Evolutionary conservation across 345 rosid genomes (phyloP).

Genomic region (Capsella bursapastoris): DNA sequence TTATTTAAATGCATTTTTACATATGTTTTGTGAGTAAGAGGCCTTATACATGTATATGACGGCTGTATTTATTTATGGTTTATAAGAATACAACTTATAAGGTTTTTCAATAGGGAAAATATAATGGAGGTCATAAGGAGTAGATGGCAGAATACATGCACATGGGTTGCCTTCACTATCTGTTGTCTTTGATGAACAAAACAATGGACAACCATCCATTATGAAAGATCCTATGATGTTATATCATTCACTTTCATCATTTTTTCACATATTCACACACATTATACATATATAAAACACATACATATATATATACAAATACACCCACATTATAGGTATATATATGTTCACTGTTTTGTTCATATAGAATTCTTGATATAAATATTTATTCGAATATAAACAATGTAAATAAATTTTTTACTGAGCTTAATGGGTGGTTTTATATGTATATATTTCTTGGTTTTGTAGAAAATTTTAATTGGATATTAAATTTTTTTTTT

Average conservation of each 20-base stretch:
- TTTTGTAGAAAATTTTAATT: background rate
- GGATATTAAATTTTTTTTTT: background rate
- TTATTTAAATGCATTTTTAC: background rate
- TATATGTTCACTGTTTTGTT: no score
- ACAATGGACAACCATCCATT: constrained; percentile 36
- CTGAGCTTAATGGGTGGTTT: background rate
- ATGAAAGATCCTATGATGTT: constrained; percentile 30
- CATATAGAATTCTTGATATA: no score
- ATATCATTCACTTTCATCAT: constrained; percentile 30
- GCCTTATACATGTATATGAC: background rate
- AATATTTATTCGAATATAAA: background rate
- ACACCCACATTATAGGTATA: no score
- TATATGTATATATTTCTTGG: constrained; percentile 1
- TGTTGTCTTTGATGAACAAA: constrained; percentile 45
- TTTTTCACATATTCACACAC: constrained; percentile 1
- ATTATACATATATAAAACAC: no score
- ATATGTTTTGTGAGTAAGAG: background rate
- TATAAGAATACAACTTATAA: constrained; percentile 23
- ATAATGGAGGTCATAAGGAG: constrained; percentile 24
- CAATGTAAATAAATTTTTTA: background rate
- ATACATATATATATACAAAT: background rate
- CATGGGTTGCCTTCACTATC: constrained; percentile 44
- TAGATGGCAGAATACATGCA: constrained; percentile 42
- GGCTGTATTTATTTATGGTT: background rate
- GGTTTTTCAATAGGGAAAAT: constrained; percentile 19